These are phyloP conservation scores for Colletotrichum cuscutae DNA, from an alignment of 2,329 filamentous ascomycete species.

Conservation along the genomic window DNA sequence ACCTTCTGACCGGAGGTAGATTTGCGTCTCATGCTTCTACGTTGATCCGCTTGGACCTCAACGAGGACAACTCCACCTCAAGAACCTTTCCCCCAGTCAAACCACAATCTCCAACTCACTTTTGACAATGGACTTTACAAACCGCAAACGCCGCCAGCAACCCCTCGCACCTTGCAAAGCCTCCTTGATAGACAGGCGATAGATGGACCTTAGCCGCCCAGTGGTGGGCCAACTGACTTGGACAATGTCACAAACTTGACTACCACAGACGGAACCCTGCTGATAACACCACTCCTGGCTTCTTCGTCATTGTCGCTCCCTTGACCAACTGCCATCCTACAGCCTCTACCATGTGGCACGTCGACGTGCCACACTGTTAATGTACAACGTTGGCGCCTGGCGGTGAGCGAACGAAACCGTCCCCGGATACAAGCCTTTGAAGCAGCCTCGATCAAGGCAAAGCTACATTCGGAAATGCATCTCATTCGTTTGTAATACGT, in stretches of 20 bases:
- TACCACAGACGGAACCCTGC: conserved; percentile 9
- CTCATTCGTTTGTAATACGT: not conserved
- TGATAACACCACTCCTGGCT: not conserved
- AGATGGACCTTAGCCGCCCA: not conserved
- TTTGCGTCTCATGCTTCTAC: not conserved
- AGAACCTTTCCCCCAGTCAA: not conserved
- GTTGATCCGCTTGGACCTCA: not conserved
- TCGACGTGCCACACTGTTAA: not conserved
- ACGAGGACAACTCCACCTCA: not conserved
- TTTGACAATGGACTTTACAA: not conserved
- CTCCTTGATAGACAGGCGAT: not conserved
- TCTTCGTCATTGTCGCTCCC: not conserved
- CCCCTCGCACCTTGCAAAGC: not conserved
- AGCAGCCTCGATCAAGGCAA: not conserved
- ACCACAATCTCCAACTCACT: not conserved
- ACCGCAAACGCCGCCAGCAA: not conserved
- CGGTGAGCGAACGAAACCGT: conserved; percentile 4
- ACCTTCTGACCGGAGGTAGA: not conserved
- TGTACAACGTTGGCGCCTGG: not conserved
- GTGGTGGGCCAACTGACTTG: not conserved
- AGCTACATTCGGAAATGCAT: not conserved
- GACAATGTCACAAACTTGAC: not conserved
- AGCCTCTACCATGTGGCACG: not conserved
- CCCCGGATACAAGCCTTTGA: not conserved
- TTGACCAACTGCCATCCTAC: not conserved